These are phyloP conservation scores for Benincasa hispida DNA, from an alignment of 306 rosid genomes.

Conservation along the genomic window DNA sequence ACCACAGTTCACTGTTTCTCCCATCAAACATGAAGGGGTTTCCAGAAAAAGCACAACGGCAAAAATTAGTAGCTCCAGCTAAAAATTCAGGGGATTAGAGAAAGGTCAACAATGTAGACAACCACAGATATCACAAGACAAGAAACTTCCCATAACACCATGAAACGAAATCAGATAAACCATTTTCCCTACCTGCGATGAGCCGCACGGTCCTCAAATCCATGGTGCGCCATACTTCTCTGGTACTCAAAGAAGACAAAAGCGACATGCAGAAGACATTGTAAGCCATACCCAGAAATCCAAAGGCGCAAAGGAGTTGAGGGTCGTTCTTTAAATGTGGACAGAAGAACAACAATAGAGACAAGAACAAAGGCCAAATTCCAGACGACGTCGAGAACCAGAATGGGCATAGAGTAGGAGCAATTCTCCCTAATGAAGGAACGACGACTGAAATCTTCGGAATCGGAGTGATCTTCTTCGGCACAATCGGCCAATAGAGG, in stretches of 20 bases:
- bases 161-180: background rate
- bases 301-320: conserved; percentile 61
- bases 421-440: conserved; percentile 1
- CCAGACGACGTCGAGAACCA: conserved; percentile 61
- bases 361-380: conserved; percentile 54
- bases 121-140: background rate
- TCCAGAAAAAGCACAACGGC: background rate
- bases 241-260: conserved; percentile 45
- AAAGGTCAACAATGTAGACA: background rate
- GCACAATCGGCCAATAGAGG: conserved; percentile 19
- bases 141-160: background rate
- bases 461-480: conserved; percentile 15
- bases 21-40: background rate
- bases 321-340: conserved; percentile 46
- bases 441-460: conserved; percentile 5
- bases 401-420: conserved; percentile 34
- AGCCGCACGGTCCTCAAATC: conserved; percentile 15
- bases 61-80: background rate
- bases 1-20: background rate
- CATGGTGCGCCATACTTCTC: conserved; percentile 5
- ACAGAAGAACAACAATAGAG: conserved; percentile 44
- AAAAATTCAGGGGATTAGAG: background rate
- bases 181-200: conserved; percentile 19
- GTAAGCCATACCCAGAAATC: conserved; percentile 55
- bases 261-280: conserved; percentile 47